These are phyloP conservation scores for Fragosphaeria purpurea DNA, from an alignment of 2,329 filamentous ascomycete genomes.

Conservation along the genomic window DNA sequence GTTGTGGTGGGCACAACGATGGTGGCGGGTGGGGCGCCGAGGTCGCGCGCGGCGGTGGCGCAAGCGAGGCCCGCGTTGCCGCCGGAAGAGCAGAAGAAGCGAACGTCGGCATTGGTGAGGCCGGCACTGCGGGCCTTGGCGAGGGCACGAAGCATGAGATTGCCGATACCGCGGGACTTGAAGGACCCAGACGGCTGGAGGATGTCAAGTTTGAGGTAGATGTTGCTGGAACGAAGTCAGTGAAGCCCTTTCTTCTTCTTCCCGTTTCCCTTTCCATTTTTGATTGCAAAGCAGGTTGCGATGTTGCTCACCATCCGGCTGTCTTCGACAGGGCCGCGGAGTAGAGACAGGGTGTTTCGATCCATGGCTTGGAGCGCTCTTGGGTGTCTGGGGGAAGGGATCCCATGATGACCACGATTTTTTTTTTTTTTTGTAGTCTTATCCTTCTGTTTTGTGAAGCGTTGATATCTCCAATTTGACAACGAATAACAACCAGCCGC, in stretches of 20 bases:
- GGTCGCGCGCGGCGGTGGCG: constrained; percentile 55
- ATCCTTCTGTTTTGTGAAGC: not conserved
- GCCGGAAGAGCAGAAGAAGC: constrained; percentile 66
- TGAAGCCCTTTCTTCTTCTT: too few relatives aligned
- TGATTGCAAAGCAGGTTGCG: not conserved
- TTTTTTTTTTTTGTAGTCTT: not conserved
- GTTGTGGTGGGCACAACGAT: constrained; percentile 62
- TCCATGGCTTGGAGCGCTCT: constrained; percentile 42
- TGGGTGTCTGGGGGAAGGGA: constrained; percentile 2
- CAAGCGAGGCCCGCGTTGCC: constrained; percentile 75
- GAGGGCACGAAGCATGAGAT: constrained; percentile 50
- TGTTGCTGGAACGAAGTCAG: constrained; percentile 37
- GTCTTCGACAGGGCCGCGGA: constrained; percentile 53
- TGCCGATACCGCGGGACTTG: constrained; percentile 69
- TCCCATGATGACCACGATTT: constrained; percentile 1
- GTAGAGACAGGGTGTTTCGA: constrained; percentile 57
- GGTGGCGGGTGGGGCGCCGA: constrained; percentile 50
- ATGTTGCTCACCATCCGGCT: constrained; percentile 50
- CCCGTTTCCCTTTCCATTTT: too few relatives aligned
- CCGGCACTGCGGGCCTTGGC: constrained; percentile 15
- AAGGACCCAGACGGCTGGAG: constrained; percentile 75
- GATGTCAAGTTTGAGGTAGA: constrained; percentile 76
- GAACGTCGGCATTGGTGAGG: constrained; percentile 30
- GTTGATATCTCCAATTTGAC: not conserved
- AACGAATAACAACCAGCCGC: too few relatives aligned